phyloP scores from a whole-genome alignment of 202 grass and related monocot species.

The Setaria viridis region DNA sequence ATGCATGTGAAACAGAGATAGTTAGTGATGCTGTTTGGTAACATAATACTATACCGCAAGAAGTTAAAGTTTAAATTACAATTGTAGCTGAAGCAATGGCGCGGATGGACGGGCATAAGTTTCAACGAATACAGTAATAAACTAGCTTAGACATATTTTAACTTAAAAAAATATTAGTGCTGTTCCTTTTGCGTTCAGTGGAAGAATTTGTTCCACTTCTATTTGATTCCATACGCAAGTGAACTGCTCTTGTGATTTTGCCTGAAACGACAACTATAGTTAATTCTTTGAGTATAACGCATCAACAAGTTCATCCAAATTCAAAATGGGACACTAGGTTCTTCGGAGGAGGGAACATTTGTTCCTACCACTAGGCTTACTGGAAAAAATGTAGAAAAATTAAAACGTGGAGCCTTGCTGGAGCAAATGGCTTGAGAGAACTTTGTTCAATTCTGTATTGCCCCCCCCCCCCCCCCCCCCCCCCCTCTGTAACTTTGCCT shows the following conservation, averaged over 20 bases:
- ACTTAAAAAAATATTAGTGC: slow-evolving; percentile 21
- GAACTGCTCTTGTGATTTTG: slow-evolving; percentile 39
- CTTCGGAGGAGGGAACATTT: not conserved
- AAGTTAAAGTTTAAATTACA: slow-evolving; percentile 21
- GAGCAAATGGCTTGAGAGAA: no score
- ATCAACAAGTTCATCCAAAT: not conserved
- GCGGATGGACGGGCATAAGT: slow-evolving; percentile 38
- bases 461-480: no score
- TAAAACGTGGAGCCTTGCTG: no score
- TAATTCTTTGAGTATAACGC: not conserved
- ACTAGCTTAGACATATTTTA: slow-evolving; percentile 2
- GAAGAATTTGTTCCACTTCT: slow-evolving; percentile 53
- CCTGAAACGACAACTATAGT: not conserved
- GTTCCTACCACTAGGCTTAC: not conserved
- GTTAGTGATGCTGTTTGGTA: slow-evolving; percentile 24
- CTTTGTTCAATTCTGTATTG: no score
- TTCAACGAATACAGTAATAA: slow-evolving; percentile 28
- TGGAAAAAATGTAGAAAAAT: not conserved
- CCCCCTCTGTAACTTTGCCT: no score
- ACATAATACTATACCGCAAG: slow-evolving; percentile 2
- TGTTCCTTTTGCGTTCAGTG: slow-evolving; percentile 51
- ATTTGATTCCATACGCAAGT: slow-evolving; percentile 28
- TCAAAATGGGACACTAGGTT: not conserved
- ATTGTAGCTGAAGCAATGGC: slow-evolving; percentile 35
- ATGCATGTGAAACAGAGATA: slow-evolving; percentile 20